phyloP scores from a whole-genome alignment of 768 basidiomycete species.

The Baorangia bicolor region DNA sequence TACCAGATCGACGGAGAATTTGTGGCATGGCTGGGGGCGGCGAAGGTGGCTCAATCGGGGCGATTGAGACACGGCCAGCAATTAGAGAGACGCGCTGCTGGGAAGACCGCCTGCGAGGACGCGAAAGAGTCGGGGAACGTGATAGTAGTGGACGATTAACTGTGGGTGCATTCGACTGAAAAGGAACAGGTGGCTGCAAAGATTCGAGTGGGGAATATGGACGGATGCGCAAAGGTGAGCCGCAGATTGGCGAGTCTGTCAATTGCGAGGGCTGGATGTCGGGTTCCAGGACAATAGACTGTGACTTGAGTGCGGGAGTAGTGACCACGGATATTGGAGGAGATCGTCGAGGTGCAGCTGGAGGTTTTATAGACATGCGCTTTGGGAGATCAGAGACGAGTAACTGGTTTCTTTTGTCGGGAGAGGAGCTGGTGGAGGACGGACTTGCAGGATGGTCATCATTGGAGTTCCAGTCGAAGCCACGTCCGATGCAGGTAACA shows the following conservation, averaged over 20 bases:
- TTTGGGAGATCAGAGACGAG: slow-evolving; percentile 16
- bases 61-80: slow-evolving; percentile 77
- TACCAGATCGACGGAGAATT: slow-evolving; percentile 62
- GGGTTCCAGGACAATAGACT: slow-evolving; percentile 21
- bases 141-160: slow-evolving; percentile 33
- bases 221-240: slow-evolving; percentile 35
- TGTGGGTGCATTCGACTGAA: slow-evolving; percentile 19
- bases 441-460: slow-evolving; percentile 30
- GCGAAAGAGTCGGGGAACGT: slow-evolving; percentile 57
- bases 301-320: slow-evolving; percentile 28
- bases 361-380: slow-evolving; percentile 4
- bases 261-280: slow-evolving; percentile 30
- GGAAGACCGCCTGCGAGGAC: slow-evolving; percentile 74
- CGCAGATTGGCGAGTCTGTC: slow-evolving; percentile 29
- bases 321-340: slow-evolving; percentile 15
- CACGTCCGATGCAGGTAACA: slow-evolving; percentile 80
- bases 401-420: slow-evolving; percentile 6
- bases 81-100: slow-evolving; percentile 84
- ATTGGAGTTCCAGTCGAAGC: slow-evolving; percentile 69
- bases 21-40: slow-evolving; percentile 59
- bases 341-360: slow-evolving; percentile 10
- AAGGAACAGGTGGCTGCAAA: slow-evolving; percentile 20
- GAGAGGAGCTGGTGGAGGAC: slow-evolving; percentile 3
- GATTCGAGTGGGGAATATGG: slow-evolving; percentile 32
- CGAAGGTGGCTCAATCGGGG: slow-evolving; percentile 71